These are phyloP conservation scores for Lasiosphaeris hirsuta DNA, from an alignment of 495 filamentous ascomycete species.

Conservation along the genomic window DNA sequence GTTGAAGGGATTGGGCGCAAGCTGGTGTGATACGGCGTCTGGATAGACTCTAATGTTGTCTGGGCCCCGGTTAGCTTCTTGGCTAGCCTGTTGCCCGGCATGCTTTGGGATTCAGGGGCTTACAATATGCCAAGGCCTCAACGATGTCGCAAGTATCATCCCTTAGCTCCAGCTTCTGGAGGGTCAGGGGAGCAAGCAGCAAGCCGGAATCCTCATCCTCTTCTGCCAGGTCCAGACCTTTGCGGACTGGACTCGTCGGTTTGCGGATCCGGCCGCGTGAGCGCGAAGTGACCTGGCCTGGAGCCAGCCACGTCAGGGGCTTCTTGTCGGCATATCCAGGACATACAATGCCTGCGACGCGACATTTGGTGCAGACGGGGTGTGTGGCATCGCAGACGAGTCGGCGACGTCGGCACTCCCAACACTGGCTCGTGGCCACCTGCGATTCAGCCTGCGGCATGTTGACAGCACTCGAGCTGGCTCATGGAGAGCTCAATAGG, in stretches of 20 bases:
- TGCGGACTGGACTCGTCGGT: not conserved
- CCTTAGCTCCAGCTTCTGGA: slow-evolving; percentile 1
- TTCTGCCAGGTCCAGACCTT: not conserved
- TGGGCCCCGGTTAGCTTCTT: not conserved
- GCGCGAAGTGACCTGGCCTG: slow-evolving; percentile 28
- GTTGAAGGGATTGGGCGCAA: slow-evolving; percentile 1
- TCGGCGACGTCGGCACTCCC: slow-evolving; percentile 39
- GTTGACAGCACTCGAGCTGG: too few relatives aligned
- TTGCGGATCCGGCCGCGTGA: slow-evolving; percentile 2
- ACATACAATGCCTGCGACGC: slow-evolving; percentile 26
- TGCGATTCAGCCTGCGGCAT: too few relatives aligned
- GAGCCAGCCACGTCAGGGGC: slow-evolving; percentile 32
- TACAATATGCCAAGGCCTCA: slow-evolving; percentile 21
- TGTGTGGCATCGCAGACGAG: slow-evolving; percentile 34
- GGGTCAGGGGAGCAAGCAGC: not conserved
- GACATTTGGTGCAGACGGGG: slow-evolving; percentile 31
- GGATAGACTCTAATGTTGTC: slow-evolving; percentile 21
- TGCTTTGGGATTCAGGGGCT: not conserved
- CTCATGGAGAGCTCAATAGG: too few relatives aligned
- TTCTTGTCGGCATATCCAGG: slow-evolving; percentile 34
- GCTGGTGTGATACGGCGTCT: not conserved
- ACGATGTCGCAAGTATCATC: slow-evolving; percentile 12
- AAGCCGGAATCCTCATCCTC: not conserved
- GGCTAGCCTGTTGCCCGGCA: not conserved
- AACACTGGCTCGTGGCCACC: slow-evolving; percentile 23